phyloP scores from a whole-genome alignment of 352 stramenopile genomes.

The Phytophthora europaea region DNA sequence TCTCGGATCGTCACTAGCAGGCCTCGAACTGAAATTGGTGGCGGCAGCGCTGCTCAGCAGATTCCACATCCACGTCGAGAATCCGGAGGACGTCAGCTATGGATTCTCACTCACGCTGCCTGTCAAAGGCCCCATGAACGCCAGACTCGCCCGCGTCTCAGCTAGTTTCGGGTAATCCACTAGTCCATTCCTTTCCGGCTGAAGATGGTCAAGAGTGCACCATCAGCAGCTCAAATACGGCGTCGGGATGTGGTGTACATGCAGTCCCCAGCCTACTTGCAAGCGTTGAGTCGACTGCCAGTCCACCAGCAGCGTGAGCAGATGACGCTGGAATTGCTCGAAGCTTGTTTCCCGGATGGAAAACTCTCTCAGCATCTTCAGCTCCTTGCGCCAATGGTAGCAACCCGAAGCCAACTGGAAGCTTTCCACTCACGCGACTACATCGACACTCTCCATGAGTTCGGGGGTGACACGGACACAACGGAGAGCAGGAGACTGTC shows the following conservation, averaged over 20 bases:
- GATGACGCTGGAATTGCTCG: neutral
- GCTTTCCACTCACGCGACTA: neutral
- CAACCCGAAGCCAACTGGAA: neutral
- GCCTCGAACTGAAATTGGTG: constrained; percentile 57
- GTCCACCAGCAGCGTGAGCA: neutral
- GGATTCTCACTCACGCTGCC: constrained; percentile 47
- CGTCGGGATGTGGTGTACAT: neutral
- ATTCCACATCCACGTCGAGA: constrained; percentile 46
- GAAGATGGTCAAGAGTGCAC: neutral
- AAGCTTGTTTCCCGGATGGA: neutral
- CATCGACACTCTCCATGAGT: neutral
- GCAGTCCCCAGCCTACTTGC: neutral
- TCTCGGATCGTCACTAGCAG: constrained; percentile 45
- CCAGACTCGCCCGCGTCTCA: constrained; percentile 25
- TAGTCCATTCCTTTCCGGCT: neutral
- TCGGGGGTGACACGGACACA: neutral
- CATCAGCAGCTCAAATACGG: neutral
- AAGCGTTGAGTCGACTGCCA: neutral
- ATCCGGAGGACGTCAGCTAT: constrained; percentile 37
- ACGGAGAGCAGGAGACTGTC: neutral
- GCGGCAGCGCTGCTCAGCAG: constrained; percentile 40
- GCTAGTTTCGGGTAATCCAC: constrained; percentile 9
- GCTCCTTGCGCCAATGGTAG: neutral
- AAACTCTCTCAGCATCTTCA: neutral
- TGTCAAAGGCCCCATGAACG: constrained; percentile 45